Evolutionary conservation across 2,329 filamentous ascomycete species (phyloP).

Genomic region (Penicillium sp.): DNA sequence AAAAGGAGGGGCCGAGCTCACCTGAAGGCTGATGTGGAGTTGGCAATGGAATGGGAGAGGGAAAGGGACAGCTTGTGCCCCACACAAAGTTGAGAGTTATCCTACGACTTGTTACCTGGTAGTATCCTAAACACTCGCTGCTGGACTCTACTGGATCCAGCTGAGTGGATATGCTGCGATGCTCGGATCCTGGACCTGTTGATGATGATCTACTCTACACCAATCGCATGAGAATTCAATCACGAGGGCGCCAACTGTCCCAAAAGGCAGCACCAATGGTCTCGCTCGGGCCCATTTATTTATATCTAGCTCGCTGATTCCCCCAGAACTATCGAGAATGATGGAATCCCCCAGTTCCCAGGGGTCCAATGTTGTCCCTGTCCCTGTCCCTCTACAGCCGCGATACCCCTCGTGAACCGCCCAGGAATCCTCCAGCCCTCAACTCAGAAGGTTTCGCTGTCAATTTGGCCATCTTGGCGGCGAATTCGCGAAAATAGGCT

Average conservation of each 20-base stretch:
- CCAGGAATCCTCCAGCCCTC: slow-evolving; percentile 26
- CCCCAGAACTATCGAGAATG: background rate
- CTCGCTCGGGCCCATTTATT: slow-evolving; percentile 19
- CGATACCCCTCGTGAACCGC: slow-evolving; percentile 25
- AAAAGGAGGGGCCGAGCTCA: slow-evolving; percentile 15
- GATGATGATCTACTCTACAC: slow-evolving; percentile 10
- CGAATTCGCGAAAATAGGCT: slow-evolving; percentile 30
- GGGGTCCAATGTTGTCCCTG: background rate
- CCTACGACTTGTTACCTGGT: too few species aligned
- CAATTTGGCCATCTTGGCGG: slow-evolving; percentile 20
- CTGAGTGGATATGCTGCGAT: too few species aligned
- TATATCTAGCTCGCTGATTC: slow-evolving; percentile 1
- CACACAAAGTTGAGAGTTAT: background rate
- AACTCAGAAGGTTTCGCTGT: slow-evolving; percentile 30
- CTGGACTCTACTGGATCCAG: too few species aligned
- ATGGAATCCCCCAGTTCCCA: background rate
- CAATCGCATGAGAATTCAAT: slow-evolving; percentile 25
- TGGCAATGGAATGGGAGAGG: background rate
- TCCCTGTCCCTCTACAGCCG: slow-evolving; percentile 19
- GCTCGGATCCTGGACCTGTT: background rate
- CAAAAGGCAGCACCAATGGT: background rate
- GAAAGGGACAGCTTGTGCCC: background rate
- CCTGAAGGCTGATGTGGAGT: background rate
- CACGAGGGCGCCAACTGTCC: slow-evolving; percentile 15
- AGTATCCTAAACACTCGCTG: too few species aligned